Percentiles rank a stretch among this genome's conserved stretches.
These are phyloP conservation scores for Phyllosticta capitalensis DNA, from an alignment of 2,329 filamentous ascomycete species.

Conservation along the genomic window DNA sequence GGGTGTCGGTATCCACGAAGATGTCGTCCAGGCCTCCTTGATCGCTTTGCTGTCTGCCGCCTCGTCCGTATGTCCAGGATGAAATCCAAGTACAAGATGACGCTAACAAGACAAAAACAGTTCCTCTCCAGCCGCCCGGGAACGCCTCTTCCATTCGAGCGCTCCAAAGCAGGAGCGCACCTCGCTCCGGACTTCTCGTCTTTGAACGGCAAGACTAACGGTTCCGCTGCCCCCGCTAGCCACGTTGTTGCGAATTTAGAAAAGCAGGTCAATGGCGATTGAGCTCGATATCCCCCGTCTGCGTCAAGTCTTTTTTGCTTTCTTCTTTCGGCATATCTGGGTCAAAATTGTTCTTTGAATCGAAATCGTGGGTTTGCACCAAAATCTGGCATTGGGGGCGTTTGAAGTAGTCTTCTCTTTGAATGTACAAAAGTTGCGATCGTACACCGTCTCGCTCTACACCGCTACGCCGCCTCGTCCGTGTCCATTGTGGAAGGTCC, in stretches of 20 bases:
- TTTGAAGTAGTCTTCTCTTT: neutral
- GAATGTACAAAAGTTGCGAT: neutral
- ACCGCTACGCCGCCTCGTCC: neutral
- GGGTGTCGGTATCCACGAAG: slow-evolving; percentile 87
- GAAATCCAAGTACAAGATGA: neutral
- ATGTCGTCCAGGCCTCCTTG: slow-evolving; percentile 82
- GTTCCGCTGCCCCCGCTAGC: neutral
- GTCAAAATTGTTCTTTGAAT: neutral
- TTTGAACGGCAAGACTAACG: slow-evolving; percentile 10
- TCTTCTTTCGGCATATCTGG: neutral
- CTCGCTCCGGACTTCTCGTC: slow-evolving; percentile 18
- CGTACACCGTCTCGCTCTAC: neutral
- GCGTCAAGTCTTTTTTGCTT: neutral
- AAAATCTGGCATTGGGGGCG: neutral
- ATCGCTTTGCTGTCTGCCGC: slow-evolving; percentile 79
- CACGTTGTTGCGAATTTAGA: slow-evolving; percentile 10
- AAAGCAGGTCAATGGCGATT: slow-evolving; percentile 8
- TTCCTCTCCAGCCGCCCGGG: slow-evolving; percentile 62
- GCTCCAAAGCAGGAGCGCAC: slow-evolving; percentile 30
- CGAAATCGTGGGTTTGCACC: neutral
- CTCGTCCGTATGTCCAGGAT: slow-evolving; percentile 58
- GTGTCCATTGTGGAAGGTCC: neutral
- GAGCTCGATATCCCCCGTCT: neutral
- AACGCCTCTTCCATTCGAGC: slow-evolving; percentile 56
- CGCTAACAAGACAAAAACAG: slow-evolving; percentile 32